These are phyloP conservation scores for Epichloe sibirici DNA, from an alignment of 2,329 filamentous ascomycete genomes.

Conservation along the genomic window DNA sequence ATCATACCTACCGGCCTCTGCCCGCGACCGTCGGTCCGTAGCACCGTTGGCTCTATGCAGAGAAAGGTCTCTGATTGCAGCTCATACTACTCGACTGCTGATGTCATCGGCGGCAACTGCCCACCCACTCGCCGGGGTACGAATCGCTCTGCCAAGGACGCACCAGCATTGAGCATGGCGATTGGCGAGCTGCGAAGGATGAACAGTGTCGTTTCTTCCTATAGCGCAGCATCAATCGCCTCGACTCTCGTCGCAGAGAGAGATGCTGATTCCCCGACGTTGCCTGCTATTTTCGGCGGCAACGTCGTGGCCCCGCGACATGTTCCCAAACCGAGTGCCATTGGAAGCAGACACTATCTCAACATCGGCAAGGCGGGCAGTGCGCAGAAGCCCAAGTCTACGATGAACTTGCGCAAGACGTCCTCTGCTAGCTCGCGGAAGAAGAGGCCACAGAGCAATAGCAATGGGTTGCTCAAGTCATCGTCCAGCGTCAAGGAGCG, in stretches of 20 bases:
- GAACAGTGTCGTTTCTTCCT: constrained; percentile 40
- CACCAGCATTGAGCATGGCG: constrained; percentile 24
- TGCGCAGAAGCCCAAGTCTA: constrained; percentile 10
- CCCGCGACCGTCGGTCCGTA: constrained; percentile 12
- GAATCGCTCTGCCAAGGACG: constrained; percentile 9
- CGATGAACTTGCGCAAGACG: constrained; percentile 7
- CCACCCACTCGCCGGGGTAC: constrained; percentile 13
- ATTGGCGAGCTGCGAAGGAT: constrained; percentile 43
- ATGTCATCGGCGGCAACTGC: constrained; percentile 9
- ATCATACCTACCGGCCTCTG: constrained; percentile 17
- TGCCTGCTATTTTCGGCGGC: constrained; percentile 26
- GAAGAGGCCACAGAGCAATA: background rate
- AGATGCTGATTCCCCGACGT: constrained; percentile 25
- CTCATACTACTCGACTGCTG: constrained; percentile 14
- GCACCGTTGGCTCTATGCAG: constrained; percentile 9
- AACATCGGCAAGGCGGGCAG: constrained; percentile 22
- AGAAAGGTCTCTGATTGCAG: constrained; percentile 15
- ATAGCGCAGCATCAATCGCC: constrained; percentile 27
- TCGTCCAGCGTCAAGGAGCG: constrained; percentile 9
- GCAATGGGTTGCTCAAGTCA: background rate
- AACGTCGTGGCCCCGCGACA: constrained; percentile 24
- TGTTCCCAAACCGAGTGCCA: constrained; percentile 18
- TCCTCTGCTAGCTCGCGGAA: background rate
- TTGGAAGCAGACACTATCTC: constrained; percentile 34
- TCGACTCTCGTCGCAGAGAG: constrained; percentile 16